Percentiles rank a stretch among this genome's conserved stretches.
These are phyloP conservation scores for Rhizopus arrhizus DNA, from an alignment of 371 early-diverging fungal species.

Conservation along the genomic window DNA sequence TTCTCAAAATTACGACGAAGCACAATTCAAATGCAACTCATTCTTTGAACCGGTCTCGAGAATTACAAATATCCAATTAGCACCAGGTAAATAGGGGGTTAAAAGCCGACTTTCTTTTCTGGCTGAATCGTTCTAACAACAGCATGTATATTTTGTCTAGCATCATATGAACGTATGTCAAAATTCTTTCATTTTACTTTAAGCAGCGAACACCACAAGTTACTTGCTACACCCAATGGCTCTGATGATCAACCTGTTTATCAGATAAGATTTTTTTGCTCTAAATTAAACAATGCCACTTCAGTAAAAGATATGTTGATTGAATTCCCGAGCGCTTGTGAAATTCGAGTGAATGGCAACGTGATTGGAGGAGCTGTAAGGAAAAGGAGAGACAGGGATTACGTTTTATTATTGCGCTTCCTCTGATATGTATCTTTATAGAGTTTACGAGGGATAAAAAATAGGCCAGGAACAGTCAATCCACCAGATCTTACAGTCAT, in stretches of 20 bases:
- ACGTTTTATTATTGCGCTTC: not conserved
- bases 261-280: conserved; percentile 34
- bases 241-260: conserved; percentile 11
- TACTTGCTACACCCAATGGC: conserved; percentile 9
- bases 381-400: not conserved
- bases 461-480: conserved; percentile 63
- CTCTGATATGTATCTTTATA: conserved; percentile 12
- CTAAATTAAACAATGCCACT: conserved; percentile 4
- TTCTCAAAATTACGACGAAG: not conserved
- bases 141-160: conserved; percentile 9
- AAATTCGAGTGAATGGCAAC: conserved; percentile 51
- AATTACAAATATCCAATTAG: conserved; percentile 29
- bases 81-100: conserved; percentile 31
- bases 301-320: conserved; percentile 32
- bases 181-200: conserved; percentile 20
- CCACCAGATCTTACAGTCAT: conserved; percentile 62
- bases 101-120: not conserved
- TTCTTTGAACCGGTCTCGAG: conserved; percentile 35
- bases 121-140: too few relatives aligned
- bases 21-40: conserved; percentile 37
- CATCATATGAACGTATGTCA: conserved; percentile 16
- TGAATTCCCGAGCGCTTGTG: conserved; percentile 52
- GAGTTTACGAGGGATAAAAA: conserved; percentile 61
- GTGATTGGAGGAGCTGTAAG: conserved; percentile 52
- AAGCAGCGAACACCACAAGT: conserved; percentile 6